Conservation (phyloP, 768 basidiomycete genomes). For the Auriscalpium microsporum region DNA sequence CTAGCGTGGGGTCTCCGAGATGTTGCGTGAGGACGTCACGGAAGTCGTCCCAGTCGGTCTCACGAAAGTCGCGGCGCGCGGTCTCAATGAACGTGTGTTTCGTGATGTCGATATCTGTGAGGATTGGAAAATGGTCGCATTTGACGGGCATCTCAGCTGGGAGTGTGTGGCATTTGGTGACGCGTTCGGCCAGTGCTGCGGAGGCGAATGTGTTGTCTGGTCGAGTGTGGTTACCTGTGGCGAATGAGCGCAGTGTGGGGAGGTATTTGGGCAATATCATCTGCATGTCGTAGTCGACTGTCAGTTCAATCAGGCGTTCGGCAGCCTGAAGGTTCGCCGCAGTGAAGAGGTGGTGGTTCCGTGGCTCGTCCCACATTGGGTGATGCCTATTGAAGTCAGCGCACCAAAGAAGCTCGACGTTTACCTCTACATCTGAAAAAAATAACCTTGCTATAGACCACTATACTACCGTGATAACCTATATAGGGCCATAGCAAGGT, state of each 20-base stretch:
- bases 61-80: neutral
- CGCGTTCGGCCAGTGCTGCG: neutral
- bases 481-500: no score
- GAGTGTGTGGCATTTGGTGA: neutral
- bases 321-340: constrained; percentile 14
- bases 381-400: constrained; percentile 34
- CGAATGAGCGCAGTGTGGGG: constrained; percentile 25
- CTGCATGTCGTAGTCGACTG: constrained; percentile 20
- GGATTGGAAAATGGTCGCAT: neutral
- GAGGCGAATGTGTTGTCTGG: neutral
- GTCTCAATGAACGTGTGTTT: neutral
- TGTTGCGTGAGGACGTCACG: neutral
- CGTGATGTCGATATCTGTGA: neutral
- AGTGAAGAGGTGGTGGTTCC: constrained; percentile 30
- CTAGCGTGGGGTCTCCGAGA: neutral
- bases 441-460: no score
- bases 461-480: no score
- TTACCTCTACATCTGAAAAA: no score
- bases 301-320: constrained; percentile 20
- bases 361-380: constrained; percentile 28
- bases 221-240: constrained; percentile 12
- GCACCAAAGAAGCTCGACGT: constrained; percentile 22
- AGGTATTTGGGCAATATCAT: constrained; percentile 27
- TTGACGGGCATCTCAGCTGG: neutral
- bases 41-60: neutral